Evolutionary conservation across 768 basidiomycete genomes (phyloP).

Genomic region (Collybia sp.): DNA sequence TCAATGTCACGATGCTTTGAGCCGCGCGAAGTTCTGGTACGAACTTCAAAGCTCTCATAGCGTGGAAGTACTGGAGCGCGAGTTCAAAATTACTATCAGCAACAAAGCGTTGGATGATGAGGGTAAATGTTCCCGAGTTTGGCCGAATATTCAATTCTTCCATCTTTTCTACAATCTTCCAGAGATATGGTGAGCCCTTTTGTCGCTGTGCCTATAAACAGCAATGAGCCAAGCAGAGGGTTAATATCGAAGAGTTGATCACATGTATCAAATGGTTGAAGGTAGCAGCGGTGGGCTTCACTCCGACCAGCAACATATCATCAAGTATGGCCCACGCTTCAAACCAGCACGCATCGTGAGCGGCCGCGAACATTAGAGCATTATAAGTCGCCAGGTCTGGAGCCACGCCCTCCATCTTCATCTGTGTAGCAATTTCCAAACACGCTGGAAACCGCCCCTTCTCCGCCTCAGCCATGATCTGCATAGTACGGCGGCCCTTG

Average conservation of each 20-base stretch:
- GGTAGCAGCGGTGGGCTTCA: conserved; percentile 44
- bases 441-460: conserved; percentile 29
- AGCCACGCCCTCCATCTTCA: conserved; percentile 51
- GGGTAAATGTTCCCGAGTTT: conserved; percentile 48
- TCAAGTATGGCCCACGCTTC: conserved; percentile 66
- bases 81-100: conserved; percentile 55
- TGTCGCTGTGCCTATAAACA: conserved; percentile 40
- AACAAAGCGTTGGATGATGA: conserved; percentile 45
- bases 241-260: neutral
- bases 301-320: conserved; percentile 53
- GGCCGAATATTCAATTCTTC: conserved; percentile 39
- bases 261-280: conserved; percentile 64
- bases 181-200: conserved; percentile 32
- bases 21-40: conserved; percentile 44
- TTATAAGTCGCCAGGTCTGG: conserved; percentile 59
- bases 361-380: conserved; percentile 46
- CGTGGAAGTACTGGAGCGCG: conserved; percentile 54
- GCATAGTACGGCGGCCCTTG: conserved; percentile 25
- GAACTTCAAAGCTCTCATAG: conserved; percentile 50
- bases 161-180: conserved; percentile 55
- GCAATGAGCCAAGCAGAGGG: conserved; percentile 8
- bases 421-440: conserved; percentile 42
- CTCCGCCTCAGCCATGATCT: conserved; percentile 32
- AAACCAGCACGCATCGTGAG: conserved; percentile 32
- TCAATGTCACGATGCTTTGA: conserved; percentile 47